A percentile compares a stretch with the other conserved stretches of the same genome.
Evolutionary conservation across 306 rosid genomes (phyloP).

Genomic region (Cicer judaicum): DNA sequence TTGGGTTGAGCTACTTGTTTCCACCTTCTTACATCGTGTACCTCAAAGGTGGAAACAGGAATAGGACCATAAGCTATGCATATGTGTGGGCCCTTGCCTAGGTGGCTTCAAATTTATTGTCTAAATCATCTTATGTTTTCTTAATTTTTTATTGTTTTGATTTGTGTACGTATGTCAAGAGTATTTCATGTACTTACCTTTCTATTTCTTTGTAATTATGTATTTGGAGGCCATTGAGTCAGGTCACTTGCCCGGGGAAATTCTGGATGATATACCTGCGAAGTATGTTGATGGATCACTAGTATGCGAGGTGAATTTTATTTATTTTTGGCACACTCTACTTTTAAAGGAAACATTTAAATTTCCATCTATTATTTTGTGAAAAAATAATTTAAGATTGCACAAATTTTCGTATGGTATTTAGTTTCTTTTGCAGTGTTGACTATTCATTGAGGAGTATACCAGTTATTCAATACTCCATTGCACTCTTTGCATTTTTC

Average conservation of each 20-base stretch:
- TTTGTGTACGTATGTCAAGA: conserved; percentile 23
- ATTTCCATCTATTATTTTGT: conserved; percentile 28
- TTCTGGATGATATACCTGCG: conserved; percentile 92
- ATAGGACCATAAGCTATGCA: conserved; percentile 18
- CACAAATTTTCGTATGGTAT: conserved; percentile 10
- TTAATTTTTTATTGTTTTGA: not conserved
- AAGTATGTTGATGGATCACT: conserved; percentile 86
- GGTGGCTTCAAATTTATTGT: conserved; percentile 29
- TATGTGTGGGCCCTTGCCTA: conserved; percentile 37
- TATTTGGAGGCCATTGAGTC: conserved; percentile 90
- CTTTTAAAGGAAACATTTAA: conserved; percentile 29
- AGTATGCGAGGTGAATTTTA: conserved; percentile 81
- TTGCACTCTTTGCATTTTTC: conserved; percentile 21
- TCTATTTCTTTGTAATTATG: conserved; percentile 39
- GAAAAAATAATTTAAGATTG: conserved; percentile 10
- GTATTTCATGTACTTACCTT: conserved; percentile 34
- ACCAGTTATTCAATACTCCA: conserved; percentile 16
- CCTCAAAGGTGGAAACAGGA: conserved; percentile 37
- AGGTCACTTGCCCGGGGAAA: conserved; percentile 94
- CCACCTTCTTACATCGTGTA: conserved; percentile 32
- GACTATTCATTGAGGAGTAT: conserved; percentile 1
- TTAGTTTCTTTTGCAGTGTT: conserved; percentile 25
- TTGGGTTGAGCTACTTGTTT: conserved; percentile 31
- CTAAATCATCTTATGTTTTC: conserved; percentile 24
- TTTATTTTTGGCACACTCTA: conserved; percentile 39